These are phyloP conservation scores for Penicillium freii DNA, from an alignment of 2,329 filamentous ascomycete species.

Conservation along the genomic window DNA sequence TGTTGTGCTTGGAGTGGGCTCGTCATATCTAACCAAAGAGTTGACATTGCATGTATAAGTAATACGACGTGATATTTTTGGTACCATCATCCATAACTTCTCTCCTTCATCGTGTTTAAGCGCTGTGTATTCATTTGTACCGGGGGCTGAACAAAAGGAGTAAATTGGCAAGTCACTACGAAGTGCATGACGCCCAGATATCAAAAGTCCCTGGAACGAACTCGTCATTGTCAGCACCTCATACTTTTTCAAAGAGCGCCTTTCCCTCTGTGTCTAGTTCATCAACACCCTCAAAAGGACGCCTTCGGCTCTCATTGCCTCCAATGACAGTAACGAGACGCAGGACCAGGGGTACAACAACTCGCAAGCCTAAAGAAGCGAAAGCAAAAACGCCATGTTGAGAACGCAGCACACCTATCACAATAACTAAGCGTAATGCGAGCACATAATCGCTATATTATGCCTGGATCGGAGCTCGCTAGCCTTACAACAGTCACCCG, in stretches of 20 bases:
- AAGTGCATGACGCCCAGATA: background rate
- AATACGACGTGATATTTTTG: conserved; percentile 1
- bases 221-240: background rate
- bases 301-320: background rate
- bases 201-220: background rate
- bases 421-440: background rate
- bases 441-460: background rate
- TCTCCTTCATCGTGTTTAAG: background rate
- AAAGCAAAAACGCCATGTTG: background rate
- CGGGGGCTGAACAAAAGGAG: background rate
- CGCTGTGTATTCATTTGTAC: background rate
- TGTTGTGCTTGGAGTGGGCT: background rate
- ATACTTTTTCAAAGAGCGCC: background rate
- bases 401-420: background rate
- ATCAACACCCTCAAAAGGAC: background rate
- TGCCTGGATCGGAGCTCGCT: background rate
- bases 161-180: background rate
- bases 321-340: background rate
- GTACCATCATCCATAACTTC: background rate
- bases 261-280: background rate
- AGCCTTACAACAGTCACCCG: background rate
- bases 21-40: background rate
- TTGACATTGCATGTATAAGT: conserved; percentile 7
- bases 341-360: background rate
- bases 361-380: background rate